A percentile compares a stretch with the other conserved stretches of the same genome.
Conservation (phyloP, 2,329 filamentous ascomycete species). For the Aspergillus sojae region DNA sequence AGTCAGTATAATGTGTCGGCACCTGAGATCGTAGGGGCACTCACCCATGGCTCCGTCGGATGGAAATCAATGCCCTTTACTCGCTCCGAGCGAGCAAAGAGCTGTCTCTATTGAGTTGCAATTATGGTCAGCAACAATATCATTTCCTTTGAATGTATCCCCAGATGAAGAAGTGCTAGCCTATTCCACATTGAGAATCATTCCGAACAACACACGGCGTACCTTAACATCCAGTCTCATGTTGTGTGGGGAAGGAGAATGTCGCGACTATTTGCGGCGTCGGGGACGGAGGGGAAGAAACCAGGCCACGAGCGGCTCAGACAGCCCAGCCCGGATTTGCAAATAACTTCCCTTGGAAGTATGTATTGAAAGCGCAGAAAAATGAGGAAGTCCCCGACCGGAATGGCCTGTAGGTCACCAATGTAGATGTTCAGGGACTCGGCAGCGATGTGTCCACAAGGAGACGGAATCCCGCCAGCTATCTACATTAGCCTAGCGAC, state of each 20-base stretch:
- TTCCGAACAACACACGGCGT: constrained; percentile 24
- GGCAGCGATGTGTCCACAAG: constrained; percentile 38
- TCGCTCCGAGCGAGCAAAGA: constrained; percentile 88
- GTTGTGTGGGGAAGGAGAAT: constrained; percentile 37
- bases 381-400: constrained; percentile 20
- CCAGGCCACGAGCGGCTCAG: constrained; percentile 37
- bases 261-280: constrained; percentile 39
- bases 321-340: constrained; percentile 31
- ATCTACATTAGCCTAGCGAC: constrained; percentile 33
- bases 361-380: constrained; percentile 7
- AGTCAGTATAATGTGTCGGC: constrained; percentile 25
- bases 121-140: constrained; percentile 42
- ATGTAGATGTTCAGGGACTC: constrained; percentile 19
- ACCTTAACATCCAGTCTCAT: constrained; percentile 67
- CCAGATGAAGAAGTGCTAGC: constrained; percentile 1
- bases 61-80: constrained; percentile 98
- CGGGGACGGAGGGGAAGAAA: constrained; percentile 32
- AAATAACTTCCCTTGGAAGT: constrained; percentile 15
- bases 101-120: constrained; percentile 64
- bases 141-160: constrained; percentile 8
- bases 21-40: constrained; percentile 21
- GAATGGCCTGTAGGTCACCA: constrained; percentile 21
- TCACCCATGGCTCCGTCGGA: constrained; percentile 91
- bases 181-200: not conserved
- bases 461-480: constrained; percentile 36